Base-by-base conservation (phyloP, 306 rosid genomes). In the Cercis canadensis region DNA sequence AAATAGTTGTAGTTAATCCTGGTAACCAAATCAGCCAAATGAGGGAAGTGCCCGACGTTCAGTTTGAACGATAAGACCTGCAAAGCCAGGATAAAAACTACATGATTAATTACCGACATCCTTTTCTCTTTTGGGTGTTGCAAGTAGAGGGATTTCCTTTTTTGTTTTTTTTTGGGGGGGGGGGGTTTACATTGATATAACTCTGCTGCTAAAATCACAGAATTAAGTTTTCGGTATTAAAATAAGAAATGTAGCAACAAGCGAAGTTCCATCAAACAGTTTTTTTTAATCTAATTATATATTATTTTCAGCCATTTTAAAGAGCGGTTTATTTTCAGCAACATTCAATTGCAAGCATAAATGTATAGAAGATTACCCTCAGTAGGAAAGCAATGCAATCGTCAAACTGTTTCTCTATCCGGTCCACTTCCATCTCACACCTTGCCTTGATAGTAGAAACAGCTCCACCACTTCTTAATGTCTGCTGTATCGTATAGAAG, bases 61-160 rank as follows among this genome's bases (percentile, higher is more conserved):
- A 94, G 88, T 84, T 89, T 94, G 96, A 89, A 87, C 13, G 97
- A 94, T 59, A 94, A 87, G 70, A 94, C 94, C 98, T 93, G 92
- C 84, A 83, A 55, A 43, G 29, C 57, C 81, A 57, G 24, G 55
- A 75, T 33, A 47, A 70, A 56, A 60, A 62, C 55, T 44, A 45
- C 7, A 58, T 63, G 18, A 18, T 67, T 47, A 36, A 36, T 70
- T 16, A 57, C 46, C 46, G 50, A 50, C 57, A 67, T 40, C 19
- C 14, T 57, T 34, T 32, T 18, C 19, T 52, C 68, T 69, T 52
- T 47, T 37, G 11, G 29, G 29, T 1, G 29, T 24, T 24, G 31
- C 31, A 44, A 66, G 47, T 11, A 21, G 51, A 37, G 39, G 21
- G 36, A 24, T 24, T 24, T 24, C 29, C 29, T 24, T 24, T 24